A percentile compares a stretch with the other conserved stretches of the same genome.
Conservation (phyloP, 192 early-diverging fungal species). For the Thoreauomyces humboldtii region DNA sequence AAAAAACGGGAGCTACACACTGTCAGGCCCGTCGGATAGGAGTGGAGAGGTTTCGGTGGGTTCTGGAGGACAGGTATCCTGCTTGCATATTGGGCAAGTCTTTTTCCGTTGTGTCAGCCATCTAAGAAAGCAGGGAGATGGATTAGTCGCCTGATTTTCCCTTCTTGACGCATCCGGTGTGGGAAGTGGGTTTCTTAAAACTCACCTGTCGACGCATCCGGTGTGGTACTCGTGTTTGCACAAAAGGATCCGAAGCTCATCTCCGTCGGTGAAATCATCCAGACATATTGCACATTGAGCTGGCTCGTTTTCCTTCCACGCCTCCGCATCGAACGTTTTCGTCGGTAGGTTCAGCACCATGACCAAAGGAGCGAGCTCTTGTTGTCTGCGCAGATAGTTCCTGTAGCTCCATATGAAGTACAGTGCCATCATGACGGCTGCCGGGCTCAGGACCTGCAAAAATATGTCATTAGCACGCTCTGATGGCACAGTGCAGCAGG, state of each 20-base stretch:
- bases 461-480: too few relatives aligned
- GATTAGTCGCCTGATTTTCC: neutral
- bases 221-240: conserved; percentile 90
- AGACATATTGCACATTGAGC: conserved; percentile 89
- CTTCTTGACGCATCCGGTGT: neutral
- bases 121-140: too few relatives aligned
- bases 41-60: conserved; percentile 25
- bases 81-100: conserved; percentile 82
- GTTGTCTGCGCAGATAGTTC: conserved; percentile 65
- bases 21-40: neutral
- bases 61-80: conserved; percentile 26
- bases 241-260: conserved; percentile 74
- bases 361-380: conserved; percentile 74
- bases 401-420: conserved; percentile 41
- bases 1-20: too few relatives aligned
- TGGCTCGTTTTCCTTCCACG: conserved; percentile 64
- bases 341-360: conserved; percentile 73
- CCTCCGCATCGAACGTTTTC: conserved; percentile 52
- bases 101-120: conserved; percentile 86
- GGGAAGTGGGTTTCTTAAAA: too few relatives aligned
- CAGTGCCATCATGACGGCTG: conserved; percentile 14
- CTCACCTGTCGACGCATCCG: conserved; percentile 76
- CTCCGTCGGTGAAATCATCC: conserved; percentile 82
- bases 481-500: too few relatives aligned
- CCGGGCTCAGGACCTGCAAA: conserved; percentile 54